These are phyloP conservation scores for Crithidia expoeki DNA, from an alignment of 208 protist genomes.

Conservation along the genomic window DNA sequence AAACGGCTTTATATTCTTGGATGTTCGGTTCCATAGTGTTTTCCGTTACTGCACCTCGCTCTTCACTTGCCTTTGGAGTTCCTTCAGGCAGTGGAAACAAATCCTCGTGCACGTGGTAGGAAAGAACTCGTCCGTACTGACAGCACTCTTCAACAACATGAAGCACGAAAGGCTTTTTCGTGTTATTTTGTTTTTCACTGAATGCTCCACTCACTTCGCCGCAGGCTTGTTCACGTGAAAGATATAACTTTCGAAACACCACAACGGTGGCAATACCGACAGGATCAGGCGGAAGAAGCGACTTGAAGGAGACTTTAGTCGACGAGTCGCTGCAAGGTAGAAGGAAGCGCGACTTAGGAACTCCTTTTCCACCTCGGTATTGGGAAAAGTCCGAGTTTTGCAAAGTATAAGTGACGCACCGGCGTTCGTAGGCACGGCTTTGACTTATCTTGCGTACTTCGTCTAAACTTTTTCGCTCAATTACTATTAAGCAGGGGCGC, in stretches of 20 bases:
- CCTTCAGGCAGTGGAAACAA: not conserved
- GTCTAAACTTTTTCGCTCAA: not conserved
- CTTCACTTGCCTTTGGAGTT: not conserved
- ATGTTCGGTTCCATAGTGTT: not conserved
- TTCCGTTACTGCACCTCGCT: not conserved
- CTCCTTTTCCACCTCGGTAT: not conserved
- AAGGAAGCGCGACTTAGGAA: slow-evolving; percentile 1
- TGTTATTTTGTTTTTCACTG: not conserved
- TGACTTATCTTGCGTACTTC: not conserved
- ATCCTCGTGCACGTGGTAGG: slow-evolving; percentile 58
- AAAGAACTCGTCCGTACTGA: slow-evolving; percentile 79
- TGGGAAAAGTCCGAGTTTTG: not conserved
- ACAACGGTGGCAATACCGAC: slow-evolving; percentile 39
- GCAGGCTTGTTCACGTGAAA: slow-evolving; percentile 35
- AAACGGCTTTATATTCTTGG: not conserved
- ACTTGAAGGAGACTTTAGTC: not conserved
- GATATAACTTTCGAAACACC: slow-evolving; percentile 42
- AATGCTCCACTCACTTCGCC: not conserved
- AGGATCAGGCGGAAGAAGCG: not conserved
- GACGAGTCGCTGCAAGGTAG: not conserved
- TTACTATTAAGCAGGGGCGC: slow-evolving; percentile 10
- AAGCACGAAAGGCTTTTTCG: slow-evolving; percentile 49
- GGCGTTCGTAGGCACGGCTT: slow-evolving; percentile 8
- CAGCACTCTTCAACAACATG: slow-evolving; percentile 71
- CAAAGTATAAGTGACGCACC: not conserved